Conservation (phyloP, 2,329 filamentous ascomycete genomes). For the Septoria petroselini region DNA sequence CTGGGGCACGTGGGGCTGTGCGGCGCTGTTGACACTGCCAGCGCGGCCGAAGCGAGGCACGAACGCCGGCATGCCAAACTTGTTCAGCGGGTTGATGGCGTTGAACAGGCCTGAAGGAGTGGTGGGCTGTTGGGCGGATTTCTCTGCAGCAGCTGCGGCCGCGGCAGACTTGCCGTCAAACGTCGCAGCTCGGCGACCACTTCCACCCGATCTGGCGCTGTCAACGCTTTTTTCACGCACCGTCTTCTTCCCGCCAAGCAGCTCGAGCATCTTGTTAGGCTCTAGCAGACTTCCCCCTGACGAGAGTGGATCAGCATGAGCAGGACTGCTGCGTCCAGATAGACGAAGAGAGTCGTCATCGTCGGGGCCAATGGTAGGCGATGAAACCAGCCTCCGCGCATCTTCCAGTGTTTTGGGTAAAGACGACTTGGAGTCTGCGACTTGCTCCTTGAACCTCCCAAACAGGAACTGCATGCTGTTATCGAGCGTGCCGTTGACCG, state of each 20-base stretch:
- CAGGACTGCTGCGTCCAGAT: conserved; percentile 37
- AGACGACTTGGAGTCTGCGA: conserved; percentile 47
- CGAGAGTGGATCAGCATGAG: conserved; percentile 33
- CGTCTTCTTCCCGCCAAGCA: conserved; percentile 65
- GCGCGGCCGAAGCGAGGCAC: conserved; percentile 37
- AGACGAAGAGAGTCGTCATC: conserved; percentile 36
- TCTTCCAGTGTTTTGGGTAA: conserved; percentile 91
- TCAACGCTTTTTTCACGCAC: conserved; percentile 73
- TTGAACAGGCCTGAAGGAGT: conserved; percentile 31
- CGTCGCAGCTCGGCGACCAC: conserved; percentile 43
- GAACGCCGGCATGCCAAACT: conserved; percentile 37
- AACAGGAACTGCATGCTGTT: conserved; percentile 93
- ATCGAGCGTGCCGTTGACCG: conserved; percentile 83
- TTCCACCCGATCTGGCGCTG: conserved; percentile 63
- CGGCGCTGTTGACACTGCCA: conserved; percentile 21
- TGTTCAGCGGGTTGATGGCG: conserved; percentile 39
- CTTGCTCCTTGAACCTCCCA: conserved; percentile 75
- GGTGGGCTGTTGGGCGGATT: conserved; percentile 14
- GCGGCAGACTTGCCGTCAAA: conserved; percentile 28
- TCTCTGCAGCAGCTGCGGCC: conserved; percentile 22
- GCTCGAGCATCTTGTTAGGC: conserved; percentile 66
- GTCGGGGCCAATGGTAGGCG: conserved; percentile 45
- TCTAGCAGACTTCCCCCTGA: conserved; percentile 36
- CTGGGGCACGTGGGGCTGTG: conserved; percentile 23
- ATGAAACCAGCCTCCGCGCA: conserved; percentile 80